Percentiles rank a stretch among this genome's conserved stretches.
Evolutionary conservation across 495 filamentous ascomycete species (phyloP).

Genomic region (Xylaria acuta): DNA sequence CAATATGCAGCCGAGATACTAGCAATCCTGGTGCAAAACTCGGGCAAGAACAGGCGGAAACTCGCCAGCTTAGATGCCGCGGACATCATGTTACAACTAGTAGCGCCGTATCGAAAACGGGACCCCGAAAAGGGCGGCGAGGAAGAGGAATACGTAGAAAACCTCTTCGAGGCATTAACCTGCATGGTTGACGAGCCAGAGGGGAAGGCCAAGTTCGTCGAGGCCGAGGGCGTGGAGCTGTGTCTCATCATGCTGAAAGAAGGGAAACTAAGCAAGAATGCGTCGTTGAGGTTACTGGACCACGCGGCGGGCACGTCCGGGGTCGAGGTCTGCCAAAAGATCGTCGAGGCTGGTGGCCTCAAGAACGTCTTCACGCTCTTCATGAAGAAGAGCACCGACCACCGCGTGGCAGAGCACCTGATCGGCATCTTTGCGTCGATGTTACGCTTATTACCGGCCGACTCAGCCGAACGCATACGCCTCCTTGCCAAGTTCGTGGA

Average conservation of each 20-base stretch:
- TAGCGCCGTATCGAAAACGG: slow-evolving; percentile 85
- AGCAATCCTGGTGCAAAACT: slow-evolving; percentile 71
- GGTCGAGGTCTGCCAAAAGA: slow-evolving; percentile 66
- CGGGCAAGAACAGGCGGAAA: slow-evolving; percentile 70
- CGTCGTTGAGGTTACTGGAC: slow-evolving; percentile 81
- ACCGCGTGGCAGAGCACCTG: slow-evolving; percentile 77
- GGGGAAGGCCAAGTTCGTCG: slow-evolving; percentile 83
- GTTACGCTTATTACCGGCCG: slow-evolving; percentile 77
- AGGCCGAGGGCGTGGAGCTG: slow-evolving; percentile 92
- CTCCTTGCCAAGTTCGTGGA: slow-evolving; percentile 94
- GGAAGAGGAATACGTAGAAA: slow-evolving; percentile 94
- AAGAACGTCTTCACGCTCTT: slow-evolving; percentile 86
- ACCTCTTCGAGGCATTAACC: slow-evolving; percentile 83
- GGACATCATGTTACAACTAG: slow-evolving; percentile 80
- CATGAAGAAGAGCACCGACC: slow-evolving; percentile 84
- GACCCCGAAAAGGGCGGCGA: slow-evolving; percentile 87
- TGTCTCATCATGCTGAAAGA: slow-evolving; percentile 83
- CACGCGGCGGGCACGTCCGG: slow-evolving; percentile 69
- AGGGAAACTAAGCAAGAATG: slow-evolving; percentile 74
- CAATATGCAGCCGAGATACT: slow-evolving; percentile 94
- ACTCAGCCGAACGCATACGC: slow-evolving; percentile 80
- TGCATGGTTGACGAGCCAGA: slow-evolving; percentile 76
- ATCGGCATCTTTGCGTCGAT: slow-evolving; percentile 88
- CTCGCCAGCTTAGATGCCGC: slow-evolving; percentile 73
- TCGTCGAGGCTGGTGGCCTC: slow-evolving; percentile 85